Conservation (phyloP, 768 basidiomycete species). For the Boletus coccyginus region DNA sequence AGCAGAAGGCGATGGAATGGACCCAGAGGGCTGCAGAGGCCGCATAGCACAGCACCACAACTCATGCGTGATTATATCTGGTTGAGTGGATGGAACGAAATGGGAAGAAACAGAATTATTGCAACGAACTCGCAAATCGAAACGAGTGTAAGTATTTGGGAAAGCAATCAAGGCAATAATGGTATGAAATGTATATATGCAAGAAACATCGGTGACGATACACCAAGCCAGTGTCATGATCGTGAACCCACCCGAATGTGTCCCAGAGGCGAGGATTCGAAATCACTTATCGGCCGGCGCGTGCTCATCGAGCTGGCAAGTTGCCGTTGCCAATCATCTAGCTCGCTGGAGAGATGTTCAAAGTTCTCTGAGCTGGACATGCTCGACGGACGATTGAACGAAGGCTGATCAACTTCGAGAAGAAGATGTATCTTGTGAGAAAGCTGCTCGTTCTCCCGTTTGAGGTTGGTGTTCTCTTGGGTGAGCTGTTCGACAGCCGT, state of each 20-base stretch:
- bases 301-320: slow-evolving; percentile 76
- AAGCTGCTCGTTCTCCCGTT: slow-evolving; percentile 83
- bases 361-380: slow-evolving; percentile 85
- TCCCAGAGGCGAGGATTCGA: slow-evolving; percentile 54
- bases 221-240: slow-evolving; percentile 34
- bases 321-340: slow-evolving; percentile 86
- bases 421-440: slow-evolving; percentile 90
- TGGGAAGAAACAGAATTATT: slow-evolving; percentile 34
- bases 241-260: slow-evolving; percentile 62
- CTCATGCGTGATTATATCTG: slow-evolving; percentile 36
- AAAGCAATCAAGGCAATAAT: slow-evolving; percentile 37
- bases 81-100: slow-evolving; percentile 29
- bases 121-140: slow-evolving; percentile 46
- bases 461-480: slow-evolving; percentile 74
- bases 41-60: slow-evolving; percentile 14
- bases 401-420: slow-evolving; percentile 80
- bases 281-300: slow-evolving; percentile 69
- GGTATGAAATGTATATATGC: slow-evolving; percentile 37
- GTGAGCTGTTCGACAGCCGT: slow-evolving; percentile 77
- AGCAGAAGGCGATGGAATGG: slow-evolving; percentile 91
- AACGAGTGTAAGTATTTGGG: slow-evolving; percentile 49
- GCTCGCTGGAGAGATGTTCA: slow-evolving; percentile 74
- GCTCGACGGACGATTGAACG: slow-evolving; percentile 67
- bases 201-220: slow-evolving; percentile 18
- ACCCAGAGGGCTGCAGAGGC: slow-evolving; percentile 54